Base-by-base conservation (phyloP, 2,329 filamentous ascomycete species). In the Periconia digitata region DNA sequence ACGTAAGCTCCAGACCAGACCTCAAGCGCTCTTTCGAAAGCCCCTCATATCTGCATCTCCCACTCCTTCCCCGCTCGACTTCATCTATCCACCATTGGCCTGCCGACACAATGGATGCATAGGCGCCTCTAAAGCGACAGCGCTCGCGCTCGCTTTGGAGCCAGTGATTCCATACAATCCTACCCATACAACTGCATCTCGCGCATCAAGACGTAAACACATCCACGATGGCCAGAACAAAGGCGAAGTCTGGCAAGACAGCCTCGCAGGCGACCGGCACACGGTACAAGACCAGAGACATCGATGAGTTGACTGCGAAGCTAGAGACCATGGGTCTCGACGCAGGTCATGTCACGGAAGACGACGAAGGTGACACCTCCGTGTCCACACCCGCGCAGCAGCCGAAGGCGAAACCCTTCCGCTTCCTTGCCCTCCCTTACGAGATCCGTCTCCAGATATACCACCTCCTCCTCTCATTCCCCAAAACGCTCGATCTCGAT, bases 401-500 rank as follows among this genome's bases (percentile, higher is more conserved):
- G n/a, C 29, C 37, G 20, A 24, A 21, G 3, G 2, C 21, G 15
- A 21, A 58, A 44, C 56, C 71, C 6, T 82, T 81, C 59, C 75
- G 68, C 46, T 79, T 82, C 66, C 75, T 81, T 59, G 73, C 76
- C 46, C 71, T 82, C 2, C 79, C 79, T 1, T 74, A 71, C n/a
- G 79, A 82, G 53, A 72, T 82, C 34, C 77, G 79, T 18, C 61
- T 77, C n/a, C 72, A 70, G 45, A 72, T 82, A 49, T 79, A 80
- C 59, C 64, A 72, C 48, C 65, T 72, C 38, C 61, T 76, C 32
- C 72, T 82, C 41, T 69, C 76, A 41, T 75, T 78, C 21, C 78
- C 80, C 20, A 65, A 73, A 16, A 79, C 85, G 1, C 70, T 89
- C 41, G 87, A 91, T 60, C 78, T 91, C 16, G 83, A 86, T 46